Conservation (phyloP, 108 stramenopile genomes). For the Cyclostephanos tholiformis region DNA sequence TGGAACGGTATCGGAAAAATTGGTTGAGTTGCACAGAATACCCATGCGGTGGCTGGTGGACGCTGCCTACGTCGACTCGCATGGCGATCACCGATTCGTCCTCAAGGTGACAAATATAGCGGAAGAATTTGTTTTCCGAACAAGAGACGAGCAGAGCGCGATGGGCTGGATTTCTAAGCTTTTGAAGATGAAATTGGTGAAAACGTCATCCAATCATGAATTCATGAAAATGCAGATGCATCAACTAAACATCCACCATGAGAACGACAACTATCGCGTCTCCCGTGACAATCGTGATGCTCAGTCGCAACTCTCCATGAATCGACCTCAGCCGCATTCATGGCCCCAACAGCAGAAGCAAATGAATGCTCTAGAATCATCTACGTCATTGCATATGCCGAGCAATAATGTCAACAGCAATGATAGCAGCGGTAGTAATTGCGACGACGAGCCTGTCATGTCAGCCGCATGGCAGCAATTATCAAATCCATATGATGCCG, state of each 20-base stretch:
- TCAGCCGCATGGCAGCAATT: background rate
- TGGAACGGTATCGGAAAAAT: conserved; percentile 32
- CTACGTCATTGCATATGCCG: too few species aligned
- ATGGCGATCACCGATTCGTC: conserved; percentile 59
- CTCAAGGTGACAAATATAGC: conserved; percentile 56
- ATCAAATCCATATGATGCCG: conserved; percentile 1
- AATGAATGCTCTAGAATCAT: too few species aligned
- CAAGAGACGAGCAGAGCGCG: conserved; percentile 22
- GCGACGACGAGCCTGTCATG: background rate
- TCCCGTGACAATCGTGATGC: too few species aligned
- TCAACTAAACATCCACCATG: background rate
- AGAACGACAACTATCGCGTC: background rate
- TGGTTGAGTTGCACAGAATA: conserved; percentile 71
- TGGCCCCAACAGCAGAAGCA: too few species aligned
- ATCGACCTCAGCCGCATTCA: too few species aligned
- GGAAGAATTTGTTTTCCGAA: conserved; percentile 78
- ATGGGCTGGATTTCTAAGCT: background rate
- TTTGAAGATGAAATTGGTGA: background rate
- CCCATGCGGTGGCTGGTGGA: conserved; percentile 63
- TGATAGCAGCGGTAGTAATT: too few species aligned
- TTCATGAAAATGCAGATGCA: background rate
- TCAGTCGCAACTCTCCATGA: too few species aligned
- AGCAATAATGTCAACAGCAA: too few species aligned
- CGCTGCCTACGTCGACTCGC: conserved; percentile 31
- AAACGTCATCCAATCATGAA: background rate